A percentile compares a stretch with the other conserved stretches of the same genome.
Evolutionary conservation across 352 stramenopile genomes (phyloP).

Genomic region (Pythium rishiriense): DNA sequence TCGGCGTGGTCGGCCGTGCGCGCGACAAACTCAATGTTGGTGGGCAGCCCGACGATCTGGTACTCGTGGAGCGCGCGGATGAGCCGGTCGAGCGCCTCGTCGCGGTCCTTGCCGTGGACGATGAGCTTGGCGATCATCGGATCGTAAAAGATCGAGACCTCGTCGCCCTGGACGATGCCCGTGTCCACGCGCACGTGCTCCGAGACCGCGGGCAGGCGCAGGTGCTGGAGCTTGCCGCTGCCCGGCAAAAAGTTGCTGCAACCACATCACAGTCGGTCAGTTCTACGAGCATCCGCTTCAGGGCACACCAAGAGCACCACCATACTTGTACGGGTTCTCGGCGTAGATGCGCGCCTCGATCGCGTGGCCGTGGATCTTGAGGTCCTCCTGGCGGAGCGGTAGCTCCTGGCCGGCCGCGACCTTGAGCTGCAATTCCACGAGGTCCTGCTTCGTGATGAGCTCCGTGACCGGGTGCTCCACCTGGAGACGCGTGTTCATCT

Average conservation of each 20-base stretch:
- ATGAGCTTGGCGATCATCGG: conserved; percentile 95
- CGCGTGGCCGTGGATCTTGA: conserved; percentile 88
- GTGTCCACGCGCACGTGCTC: conserved; percentile 89
- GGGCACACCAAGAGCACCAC: no score
- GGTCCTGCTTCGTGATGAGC: conserved; percentile 87
- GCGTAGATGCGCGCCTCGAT: conserved; percentile 94
- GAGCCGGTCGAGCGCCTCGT: conserved; percentile 83
- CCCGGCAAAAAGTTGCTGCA: conserved; percentile 88
- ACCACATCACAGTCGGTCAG: not conserved
- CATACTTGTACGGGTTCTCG: conserved; percentile 91
- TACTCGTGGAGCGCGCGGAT: conserved; percentile 88
- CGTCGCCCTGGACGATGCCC: conserved; percentile 85
- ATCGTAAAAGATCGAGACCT: conserved; percentile 93
- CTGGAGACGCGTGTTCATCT: conserved; percentile 96
- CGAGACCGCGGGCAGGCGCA: conserved; percentile 70
- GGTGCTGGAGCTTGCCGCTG: conserved; percentile 84
- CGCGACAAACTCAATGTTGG: conserved; percentile 94
- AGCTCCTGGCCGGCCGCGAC: conserved; percentile 92
- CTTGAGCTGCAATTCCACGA: conserved; percentile 95
- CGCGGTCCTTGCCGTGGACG: conserved; percentile 85
- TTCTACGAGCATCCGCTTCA: not conserved
- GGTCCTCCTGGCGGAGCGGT: conserved; percentile 88
- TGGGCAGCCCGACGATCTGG: conserved; percentile 91
- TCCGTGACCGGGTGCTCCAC: conserved; percentile 93
- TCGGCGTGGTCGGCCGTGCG: conserved; percentile 83